Evolutionary conservation across 306 rosid genomes (phyloP), one percentile per base, ranked within the genome.

Genomic region (Sphenostylis stenocarpa): DNA sequence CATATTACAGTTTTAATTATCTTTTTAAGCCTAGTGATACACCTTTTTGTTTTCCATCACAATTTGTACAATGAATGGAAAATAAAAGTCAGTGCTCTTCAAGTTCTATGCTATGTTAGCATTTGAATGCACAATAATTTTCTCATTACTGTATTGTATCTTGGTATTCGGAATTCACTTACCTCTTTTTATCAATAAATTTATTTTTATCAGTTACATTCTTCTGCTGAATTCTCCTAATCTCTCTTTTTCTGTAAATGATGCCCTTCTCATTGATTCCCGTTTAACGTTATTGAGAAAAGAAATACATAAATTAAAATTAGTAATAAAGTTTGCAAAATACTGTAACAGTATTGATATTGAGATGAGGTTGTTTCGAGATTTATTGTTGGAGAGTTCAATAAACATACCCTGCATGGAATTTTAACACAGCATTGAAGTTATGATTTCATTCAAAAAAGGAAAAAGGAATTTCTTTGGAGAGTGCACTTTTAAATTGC

Each of bases 1-100:
- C 77, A 55, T 68, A 63, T 58, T 87, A 69, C 67, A 62, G 71
- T 81, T 47, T 69, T 80, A 75, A 41, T 77, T 57, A 73, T 73
- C 49, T 44, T 68, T 73, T 76, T 80, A 57, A 69, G 49, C 62
- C 67, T 45, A 47, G 66, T 51, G 74, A 49, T 72, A 28, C 74
- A 26, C 53, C 44, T 14, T 73, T n/a, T 83, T 77, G 61, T 87
- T 58, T 57, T 39, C 72, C 75, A 58, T 68, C 78, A 55, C 82
- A 70, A 73, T 12, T 62, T 73, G 84, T 63, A 82, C 36, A 47
- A 47, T 26, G 66, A 48, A 47, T 38, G 76, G 68, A 57, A 48
- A 83, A 75, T 68, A 79, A 67, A 74, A 52, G 14, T 67, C 62
- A 33, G 73, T 36, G 48, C 65, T 44, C 53, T 20, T 78, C 33